A percentile compares a stretch with the other conserved stretches of the same genome.
These are phyloP conservation scores for Paecilomyces dactylethromorphus DNA, from an alignment of 2,329 filamentous ascomycete genomes.

Conservation along the genomic window DNA sequence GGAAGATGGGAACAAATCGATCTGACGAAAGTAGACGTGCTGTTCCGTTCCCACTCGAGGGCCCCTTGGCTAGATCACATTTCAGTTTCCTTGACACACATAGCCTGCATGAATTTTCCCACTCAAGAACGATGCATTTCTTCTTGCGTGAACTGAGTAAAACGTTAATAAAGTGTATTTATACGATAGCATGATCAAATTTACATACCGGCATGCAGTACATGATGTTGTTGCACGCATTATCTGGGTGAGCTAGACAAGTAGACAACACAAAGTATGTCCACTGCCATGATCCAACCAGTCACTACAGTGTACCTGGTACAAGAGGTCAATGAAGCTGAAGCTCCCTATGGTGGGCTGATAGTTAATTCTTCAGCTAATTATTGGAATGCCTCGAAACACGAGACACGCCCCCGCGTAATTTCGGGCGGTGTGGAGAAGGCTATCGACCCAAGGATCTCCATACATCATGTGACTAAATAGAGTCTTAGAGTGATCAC, in stretches of 20 bases:
- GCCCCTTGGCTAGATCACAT: background rate
- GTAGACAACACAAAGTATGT: background rate
- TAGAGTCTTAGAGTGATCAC: no score
- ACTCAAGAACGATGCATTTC: background rate
- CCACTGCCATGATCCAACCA: background rate
- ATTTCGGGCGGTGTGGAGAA: no score
- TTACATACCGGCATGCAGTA: background rate
- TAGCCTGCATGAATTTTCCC: background rate
- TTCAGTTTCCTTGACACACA: background rate
- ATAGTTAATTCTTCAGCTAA: no score
- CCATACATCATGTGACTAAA: no score
- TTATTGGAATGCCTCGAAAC: no score
- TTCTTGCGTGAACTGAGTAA: background rate
- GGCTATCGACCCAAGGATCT: no score
- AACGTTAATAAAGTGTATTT: background rate
- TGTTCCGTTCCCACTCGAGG: background rate
- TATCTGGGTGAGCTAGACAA: background rate
- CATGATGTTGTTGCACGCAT: background rate
- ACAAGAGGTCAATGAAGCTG: no score
- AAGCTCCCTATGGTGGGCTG: no score
- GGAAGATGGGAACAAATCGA: background rate
- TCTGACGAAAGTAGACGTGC: background rate
- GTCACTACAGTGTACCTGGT: no score
- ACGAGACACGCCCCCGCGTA: no score
- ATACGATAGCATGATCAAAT: background rate